Evolutionary conservation across 306 rosid species (phyloP), one percentile per base, ranked within the genome.

Genomic region (Alnus rubra): DNA sequence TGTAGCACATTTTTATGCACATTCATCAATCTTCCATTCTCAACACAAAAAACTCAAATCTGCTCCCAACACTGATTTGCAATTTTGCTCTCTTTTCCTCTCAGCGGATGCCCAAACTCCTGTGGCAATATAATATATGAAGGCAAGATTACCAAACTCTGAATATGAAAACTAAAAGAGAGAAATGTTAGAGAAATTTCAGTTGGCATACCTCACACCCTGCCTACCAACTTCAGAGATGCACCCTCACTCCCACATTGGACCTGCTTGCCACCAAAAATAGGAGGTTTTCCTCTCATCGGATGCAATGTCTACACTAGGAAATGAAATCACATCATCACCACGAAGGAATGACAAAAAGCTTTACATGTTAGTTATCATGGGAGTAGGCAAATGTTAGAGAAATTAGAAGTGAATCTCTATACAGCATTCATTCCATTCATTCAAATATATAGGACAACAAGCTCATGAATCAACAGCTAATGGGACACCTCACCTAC

Each of bases 31-130:
- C 82, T 68, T 82, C 53, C 79, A 59, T 76, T 9, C 73, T 69
- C n/a, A 35, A 64, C 72, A 64, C 71, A 71, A 68, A 59, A 76
- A 72, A 76, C 71, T 59, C 62, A 74, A 82, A 84, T 75, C 75
- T 53, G 74, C 19, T 78, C 63, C 73, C 71, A 71, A 58, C 51
- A 77, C 55, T 51, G 74, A 74, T 69, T 37, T 70, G 53, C 77
- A 80, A 77, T 59, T 55, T 72, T 60, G 59, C 76, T 18, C 49
- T 53, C 42, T 10, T 76, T 80, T 62, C 37, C 51, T 44, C 56
- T 87, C 87, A 91, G 83, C 89, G 90, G 78, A 95, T 85, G 73
- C 96, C 92, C 84, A 82, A 69, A 81, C 88, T 85, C 92, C 97
- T 91, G 97, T 35, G 73, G 64, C 47, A 76, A 62, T 79, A 80